Evolutionary conservation across 2,329 filamentous ascomycete species (phyloP), one percentile per base, ranked within the genome.

Genomic region (Phialocephala subalpina): DNA sequence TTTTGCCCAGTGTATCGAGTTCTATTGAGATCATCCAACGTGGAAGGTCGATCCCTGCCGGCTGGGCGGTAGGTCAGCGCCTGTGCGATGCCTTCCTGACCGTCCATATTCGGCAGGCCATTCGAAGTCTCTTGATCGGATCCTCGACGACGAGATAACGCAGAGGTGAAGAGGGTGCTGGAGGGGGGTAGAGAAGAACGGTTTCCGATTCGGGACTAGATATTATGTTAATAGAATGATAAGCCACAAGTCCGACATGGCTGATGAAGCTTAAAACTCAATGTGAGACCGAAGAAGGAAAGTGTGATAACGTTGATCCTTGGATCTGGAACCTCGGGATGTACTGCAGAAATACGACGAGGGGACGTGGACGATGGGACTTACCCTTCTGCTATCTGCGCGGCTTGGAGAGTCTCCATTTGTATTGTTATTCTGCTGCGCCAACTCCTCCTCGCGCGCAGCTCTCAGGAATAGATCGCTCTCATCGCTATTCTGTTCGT

Each of bases 401-500:
- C 69, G 68, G 27, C 62, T 69, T 12, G 67, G 62, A 33, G 64
- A 56, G 38, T 65, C 66, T 38, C 53, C 61, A 33, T 60, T 63
- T 40, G 35, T 62, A 57, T 66, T 66, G 45, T 40, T 61, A 57
- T 69, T 65, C 64, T 69, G 68, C 62, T 69, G 22, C 33, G 47
- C 49, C 45, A 67, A 53, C 38, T 76, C 73, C 64, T 77, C 75
- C 61, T 75, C 74, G 42, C 70, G 66, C n/a, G 75, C 75, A 29
- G 74, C 73, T 49, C 71, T 70, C 3, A 77, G 66, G 42, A 76
- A 77, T 12, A 77, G 62, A 68, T 77, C 75, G 38, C 72, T 73
- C 25, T 76, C 74, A 64, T 77, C 75, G 58, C 73, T 76, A 40
- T 69, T 69, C n/a, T 71, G 69, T 35, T 75, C 72, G 38, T 76